Percentiles rank a stretch among this genome's conserved stretches.
Evolutionary conservation across 768 basidiomycete species (phyloP).

Genomic region (Dentipellis sp.): DNA sequence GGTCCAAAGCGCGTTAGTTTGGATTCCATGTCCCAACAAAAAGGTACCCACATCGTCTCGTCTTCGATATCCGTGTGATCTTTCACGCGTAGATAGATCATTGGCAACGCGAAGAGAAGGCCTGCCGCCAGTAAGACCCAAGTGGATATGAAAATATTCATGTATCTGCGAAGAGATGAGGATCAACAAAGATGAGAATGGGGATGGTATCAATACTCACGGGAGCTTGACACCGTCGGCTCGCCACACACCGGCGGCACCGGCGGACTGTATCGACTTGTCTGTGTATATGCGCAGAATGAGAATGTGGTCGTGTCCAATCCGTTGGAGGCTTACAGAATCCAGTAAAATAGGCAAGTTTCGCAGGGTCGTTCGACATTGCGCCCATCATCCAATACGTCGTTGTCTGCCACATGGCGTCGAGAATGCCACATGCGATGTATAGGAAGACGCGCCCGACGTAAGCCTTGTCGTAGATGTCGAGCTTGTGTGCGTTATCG

Average conservation of each 20-base stretch:
- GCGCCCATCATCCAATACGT: conserved; percentile 81
- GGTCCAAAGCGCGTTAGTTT: not conserved
- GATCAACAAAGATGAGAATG: not conserved
- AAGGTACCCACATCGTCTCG: conserved; percentile 37
- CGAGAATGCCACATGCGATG: conserved; percentile 66
- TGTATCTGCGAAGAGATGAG: conserved; percentile 30
- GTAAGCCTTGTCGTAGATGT: conserved; percentile 49
- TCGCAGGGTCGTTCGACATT: conserved; percentile 75
- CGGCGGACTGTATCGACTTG: conserved; percentile 71
- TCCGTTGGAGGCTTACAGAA: conserved; percentile 42
- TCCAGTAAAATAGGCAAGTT: conserved; percentile 72
- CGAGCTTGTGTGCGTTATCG: conserved; percentile 37
- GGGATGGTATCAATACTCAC: conserved; percentile 30
- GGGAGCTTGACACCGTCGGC: conserved; percentile 54
- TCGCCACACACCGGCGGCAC: conserved; percentile 64
- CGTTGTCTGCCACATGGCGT: conserved; percentile 81
- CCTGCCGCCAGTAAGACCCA: conserved; percentile 65
- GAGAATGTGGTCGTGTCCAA: too few species aligned
- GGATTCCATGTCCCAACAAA: not conserved
- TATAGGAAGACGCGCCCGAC: conserved; percentile 50
- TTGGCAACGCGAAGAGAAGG: conserved; percentile 57
- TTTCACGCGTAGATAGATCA: conserved; percentile 64
- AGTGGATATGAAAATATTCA: conserved; percentile 66
- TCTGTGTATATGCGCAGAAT: conserved; percentile 23
- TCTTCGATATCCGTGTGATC: conserved; percentile 47